Evolutionary conservation across 495 filamentous ascomycete species (phyloP).

Genomic region (Filosporella fistucella): DNA sequence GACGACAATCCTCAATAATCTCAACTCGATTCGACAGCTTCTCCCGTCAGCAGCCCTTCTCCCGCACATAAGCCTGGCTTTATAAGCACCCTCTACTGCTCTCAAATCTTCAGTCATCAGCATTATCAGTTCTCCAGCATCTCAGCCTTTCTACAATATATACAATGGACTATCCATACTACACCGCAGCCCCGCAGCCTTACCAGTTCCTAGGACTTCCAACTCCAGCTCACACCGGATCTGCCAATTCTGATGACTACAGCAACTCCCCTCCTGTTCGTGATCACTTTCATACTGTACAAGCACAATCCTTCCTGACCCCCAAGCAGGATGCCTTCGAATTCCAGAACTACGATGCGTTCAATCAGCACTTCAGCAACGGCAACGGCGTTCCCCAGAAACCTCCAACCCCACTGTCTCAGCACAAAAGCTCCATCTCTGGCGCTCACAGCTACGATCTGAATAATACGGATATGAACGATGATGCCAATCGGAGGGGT

Average conservation of each 20-base stretch:
- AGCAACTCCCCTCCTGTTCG: slow-evolving; percentile 50
- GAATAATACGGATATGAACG: slow-evolving; percentile 8
- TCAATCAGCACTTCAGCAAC: slow-evolving; percentile 33
- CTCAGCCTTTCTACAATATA: not conserved
- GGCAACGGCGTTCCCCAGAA: slow-evolving; percentile 9
- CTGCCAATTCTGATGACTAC: slow-evolving; percentile 47
- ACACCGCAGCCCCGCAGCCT: slow-evolving; percentile 42
- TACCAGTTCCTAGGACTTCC: slow-evolving; percentile 53
- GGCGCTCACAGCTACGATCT: slow-evolving; percentile 15
- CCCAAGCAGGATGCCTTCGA: slow-evolving; percentile 16
- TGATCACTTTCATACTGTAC: slow-evolving; percentile 24
- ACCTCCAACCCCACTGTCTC: slow-evolving; percentile 12
- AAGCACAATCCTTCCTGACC: slow-evolving; percentile 14
- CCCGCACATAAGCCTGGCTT: not conserved
- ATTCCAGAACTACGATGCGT: slow-evolving; percentile 21
- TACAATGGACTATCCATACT: slow-evolving; percentile 26
- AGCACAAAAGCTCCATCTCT: slow-evolving; percentile 16
- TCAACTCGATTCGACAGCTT: too few relatives aligned
- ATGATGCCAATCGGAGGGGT: slow-evolving; percentile 13
- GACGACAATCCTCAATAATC: not conserved
- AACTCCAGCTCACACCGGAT: slow-evolving; percentile 47
- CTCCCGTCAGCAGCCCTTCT: not conserved
- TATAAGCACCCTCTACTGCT: not conserved
- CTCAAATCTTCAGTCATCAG: not conserved
- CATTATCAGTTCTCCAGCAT: not conserved